phyloP scores from a whole-genome alignment of 768 basidiomycete species.

The Tephrocybe sp. region DNA sequence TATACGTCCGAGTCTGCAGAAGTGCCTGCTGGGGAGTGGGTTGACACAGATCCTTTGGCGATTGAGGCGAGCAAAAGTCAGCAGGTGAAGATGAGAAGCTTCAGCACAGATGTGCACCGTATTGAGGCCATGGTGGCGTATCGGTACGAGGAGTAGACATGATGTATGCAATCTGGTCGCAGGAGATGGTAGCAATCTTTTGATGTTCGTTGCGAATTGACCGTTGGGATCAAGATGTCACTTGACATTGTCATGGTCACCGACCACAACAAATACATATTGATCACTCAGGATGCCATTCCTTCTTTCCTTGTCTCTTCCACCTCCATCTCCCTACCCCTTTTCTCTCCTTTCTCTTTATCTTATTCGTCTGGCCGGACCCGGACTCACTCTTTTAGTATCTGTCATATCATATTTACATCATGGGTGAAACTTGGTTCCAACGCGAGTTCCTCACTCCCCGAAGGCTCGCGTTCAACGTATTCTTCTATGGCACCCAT shows the following conservation, averaged over 20 bases:
- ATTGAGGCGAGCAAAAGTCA: slow-evolving; percentile 93
- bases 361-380: slow-evolving; percentile 47
- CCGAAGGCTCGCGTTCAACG: slow-evolving; percentile 67
- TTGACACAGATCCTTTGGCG: slow-evolving; percentile 88
- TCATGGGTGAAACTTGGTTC: slow-evolving; percentile 73
- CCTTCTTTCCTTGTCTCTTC: slow-evolving; percentile 11
- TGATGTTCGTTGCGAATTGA: slow-evolving; percentile 8
- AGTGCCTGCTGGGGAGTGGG: slow-evolving; percentile 91
- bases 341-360: slow-evolving; percentile 23
- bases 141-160: slow-evolving; percentile 78
- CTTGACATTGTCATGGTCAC: slow-evolving; percentile 29
- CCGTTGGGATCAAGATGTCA: slow-evolving; percentile 12
- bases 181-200: background rate
- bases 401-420: slow-evolving; percentile 19
- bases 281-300: slow-evolving; percentile 12
- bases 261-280: slow-evolving; percentile 11
- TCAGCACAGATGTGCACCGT: slow-evolving; percentile 96
- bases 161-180: background rate
- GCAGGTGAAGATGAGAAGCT: slow-evolving; percentile 91
- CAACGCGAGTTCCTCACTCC: slow-evolving; percentile 63
- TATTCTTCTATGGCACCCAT: slow-evolving; percentile 80
- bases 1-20: slow-evolving; percentile 93
- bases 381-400: slow-evolving; percentile 39
- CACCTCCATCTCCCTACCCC: slow-evolving; percentile 16
- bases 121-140: slow-evolving; percentile 99